Evolutionary conservation across 352 stramenopile genomes (phyloP).

Genomic region (Aphanomyces astaci): DNA sequence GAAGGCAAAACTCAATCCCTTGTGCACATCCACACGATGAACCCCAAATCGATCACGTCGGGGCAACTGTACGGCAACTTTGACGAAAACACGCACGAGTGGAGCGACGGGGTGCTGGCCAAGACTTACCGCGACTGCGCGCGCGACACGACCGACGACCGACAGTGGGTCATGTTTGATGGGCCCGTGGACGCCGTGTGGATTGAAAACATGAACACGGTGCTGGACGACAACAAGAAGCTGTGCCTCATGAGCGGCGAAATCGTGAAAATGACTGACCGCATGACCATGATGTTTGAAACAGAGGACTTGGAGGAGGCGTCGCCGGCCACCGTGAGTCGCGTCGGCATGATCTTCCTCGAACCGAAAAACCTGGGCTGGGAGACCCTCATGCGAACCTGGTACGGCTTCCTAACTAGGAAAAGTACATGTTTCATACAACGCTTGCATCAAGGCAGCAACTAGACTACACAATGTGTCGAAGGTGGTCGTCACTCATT

Average conservation of each 20-base stretch:
- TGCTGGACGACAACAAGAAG: slow-evolving; percentile 92
- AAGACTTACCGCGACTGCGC: slow-evolving; percentile 92
- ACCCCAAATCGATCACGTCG: slow-evolving; percentile 92
- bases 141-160: slow-evolving; percentile 62
- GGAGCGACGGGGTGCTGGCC: slow-evolving; percentile 90
- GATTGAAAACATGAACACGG: slow-evolving; percentile 96
- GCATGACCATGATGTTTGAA: slow-evolving; percentile 96
- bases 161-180: slow-evolving; percentile 93
- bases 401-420: slow-evolving; percentile 72
- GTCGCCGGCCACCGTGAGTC: slow-evolving; percentile 84
- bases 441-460: too few species aligned
- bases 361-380: slow-evolving; percentile 87
- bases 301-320: slow-evolving; percentile 87
- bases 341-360: slow-evolving; percentile 91
- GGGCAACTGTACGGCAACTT: slow-evolving; percentile 93
- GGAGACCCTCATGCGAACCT: slow-evolving; percentile 82
- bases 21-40: slow-evolving; percentile 86
- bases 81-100: slow-evolving; percentile 91
- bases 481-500: not conserved
- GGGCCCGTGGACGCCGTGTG: slow-evolving; percentile 90
- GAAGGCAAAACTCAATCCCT: slow-evolving; percentile 48
- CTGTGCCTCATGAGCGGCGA: slow-evolving; percentile 91
- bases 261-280: slow-evolving; percentile 92
- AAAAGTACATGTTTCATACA: too few species aligned
- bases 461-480: not conserved